A percentile compares a stretch with the other conserved stretches of the same genome.
phyloP scores from a whole-genome alignment of 2,329 filamentous ascomycete genomes.

The Pestalotiopsis fici region DNA sequence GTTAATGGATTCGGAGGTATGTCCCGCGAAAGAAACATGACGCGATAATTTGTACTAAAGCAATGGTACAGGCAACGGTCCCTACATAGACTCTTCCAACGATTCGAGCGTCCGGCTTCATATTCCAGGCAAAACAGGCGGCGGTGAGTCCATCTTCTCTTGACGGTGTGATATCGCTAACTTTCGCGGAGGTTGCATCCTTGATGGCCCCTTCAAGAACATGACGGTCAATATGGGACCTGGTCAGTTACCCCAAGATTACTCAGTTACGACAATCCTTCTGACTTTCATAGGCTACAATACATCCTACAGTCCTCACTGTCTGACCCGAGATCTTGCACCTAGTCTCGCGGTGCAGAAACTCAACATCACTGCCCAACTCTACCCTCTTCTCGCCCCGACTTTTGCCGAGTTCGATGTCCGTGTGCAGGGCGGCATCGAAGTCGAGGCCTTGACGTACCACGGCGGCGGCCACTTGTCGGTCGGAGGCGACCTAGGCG shows the following conservation, averaged over 20 bases:
- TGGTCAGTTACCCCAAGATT: not conserved
- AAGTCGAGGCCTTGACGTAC: not conserved
- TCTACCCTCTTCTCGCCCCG: constrained; percentile 16
- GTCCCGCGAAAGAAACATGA: not conserved
- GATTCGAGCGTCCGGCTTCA: not conserved
- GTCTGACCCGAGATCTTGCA: constrained; percentile 31
- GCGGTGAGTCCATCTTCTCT: not conserved
- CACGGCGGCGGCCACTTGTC: constrained; percentile 5
- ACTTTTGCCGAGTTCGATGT: constrained; percentile 28
- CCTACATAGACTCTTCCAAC: constrained; percentile 17
- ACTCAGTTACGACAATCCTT: not conserved
- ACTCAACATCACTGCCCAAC: constrained; percentile 14
- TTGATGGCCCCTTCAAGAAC: constrained; percentile 27
- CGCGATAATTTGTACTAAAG: not conserved
- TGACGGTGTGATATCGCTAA: not conserved
- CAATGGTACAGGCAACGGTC: constrained; percentile 18
- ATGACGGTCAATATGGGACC: constrained; percentile 30
- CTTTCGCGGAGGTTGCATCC: constrained; percentile 24
- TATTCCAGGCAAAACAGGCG: constrained; percentile 7
- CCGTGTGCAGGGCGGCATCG: constrained; percentile 21
- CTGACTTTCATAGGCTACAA: constrained; percentile 9
- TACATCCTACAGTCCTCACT: constrained; percentile 29
- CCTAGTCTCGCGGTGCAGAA: constrained; percentile 17
- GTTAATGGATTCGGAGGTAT: constrained; percentile 21
- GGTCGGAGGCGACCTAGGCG: constrained; percentile 2